Conservation (phyloP, 1,284 basidiomycete genomes). For the Cerrena zonata region DNA sequence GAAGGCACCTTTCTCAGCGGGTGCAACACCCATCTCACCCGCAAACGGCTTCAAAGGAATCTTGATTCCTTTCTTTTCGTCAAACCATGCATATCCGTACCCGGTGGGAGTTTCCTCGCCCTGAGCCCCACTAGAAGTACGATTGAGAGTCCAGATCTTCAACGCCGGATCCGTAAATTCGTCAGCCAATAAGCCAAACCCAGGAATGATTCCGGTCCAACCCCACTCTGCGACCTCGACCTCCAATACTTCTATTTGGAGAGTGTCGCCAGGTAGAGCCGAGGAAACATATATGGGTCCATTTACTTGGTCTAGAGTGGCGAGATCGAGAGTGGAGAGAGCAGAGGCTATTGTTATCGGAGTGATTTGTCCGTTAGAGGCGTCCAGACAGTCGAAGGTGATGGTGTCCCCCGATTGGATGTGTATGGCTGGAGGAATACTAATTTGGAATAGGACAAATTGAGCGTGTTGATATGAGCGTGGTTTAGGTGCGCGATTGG, state of each 20-base stretch:
- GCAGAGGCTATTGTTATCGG: slow-evolving; percentile 34
- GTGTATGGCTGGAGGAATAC: slow-evolving; percentile 44
- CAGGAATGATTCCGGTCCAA: slow-evolving; percentile 54
- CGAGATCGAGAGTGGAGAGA: slow-evolving; percentile 38
- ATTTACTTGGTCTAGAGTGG: slow-evolving; percentile 51
- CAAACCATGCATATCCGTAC: slow-evolving; percentile 42
- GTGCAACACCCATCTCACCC: slow-evolving; percentile 64
- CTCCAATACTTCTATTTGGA: slow-evolving; percentile 50
- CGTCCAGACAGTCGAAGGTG: slow-evolving; percentile 56
- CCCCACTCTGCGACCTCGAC: slow-evolving; percentile 53
- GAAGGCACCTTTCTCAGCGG: slow-evolving; percentile 42
- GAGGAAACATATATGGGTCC: slow-evolving; percentile 49
- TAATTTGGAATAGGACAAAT: slow-evolving; percentile 17
- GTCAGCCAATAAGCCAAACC: slow-evolving; percentile 53
- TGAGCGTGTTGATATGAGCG: background rate
- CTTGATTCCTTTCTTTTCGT: slow-evolving; percentile 39
- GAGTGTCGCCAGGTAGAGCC: slow-evolving; percentile 50
- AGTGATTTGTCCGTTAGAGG: slow-evolving; percentile 55
- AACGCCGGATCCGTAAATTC: slow-evolving; percentile 46
- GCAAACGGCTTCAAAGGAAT: slow-evolving; percentile 51
- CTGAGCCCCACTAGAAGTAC: slow-evolving; percentile 2
- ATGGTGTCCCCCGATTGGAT: slow-evolving; percentile 50
- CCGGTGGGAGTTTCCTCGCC: slow-evolving; percentile 20
- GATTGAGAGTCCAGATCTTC: slow-evolving; percentile 48
- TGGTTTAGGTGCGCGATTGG: slow-evolving; percentile 1